These are phyloP conservation scores for Coccomyxa sp. DNA, from an alignment of 139 green algal species.

Conservation along the genomic window DNA sequence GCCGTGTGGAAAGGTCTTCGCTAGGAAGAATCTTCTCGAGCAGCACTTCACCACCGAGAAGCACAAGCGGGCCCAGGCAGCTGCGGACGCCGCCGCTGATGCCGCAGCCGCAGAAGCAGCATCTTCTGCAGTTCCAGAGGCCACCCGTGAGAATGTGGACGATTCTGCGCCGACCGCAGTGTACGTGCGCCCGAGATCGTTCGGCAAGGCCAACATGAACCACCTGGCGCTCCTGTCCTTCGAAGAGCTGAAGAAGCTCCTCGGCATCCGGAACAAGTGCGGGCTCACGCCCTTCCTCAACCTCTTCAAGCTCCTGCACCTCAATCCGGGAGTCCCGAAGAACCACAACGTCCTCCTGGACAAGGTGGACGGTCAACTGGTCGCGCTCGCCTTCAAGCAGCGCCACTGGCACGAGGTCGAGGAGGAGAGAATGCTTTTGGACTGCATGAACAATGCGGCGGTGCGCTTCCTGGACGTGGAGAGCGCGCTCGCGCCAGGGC, in stretches of 20 bases:
- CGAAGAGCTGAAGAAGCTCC: background rate
- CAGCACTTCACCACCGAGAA: background rate
- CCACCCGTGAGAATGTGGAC: background rate
- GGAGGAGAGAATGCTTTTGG: background rate
- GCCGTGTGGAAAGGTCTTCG: background rate
- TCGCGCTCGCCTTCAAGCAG: background rate
- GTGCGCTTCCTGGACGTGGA: background rate
- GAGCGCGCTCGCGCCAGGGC: background rate
- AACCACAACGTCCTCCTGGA: background rate
- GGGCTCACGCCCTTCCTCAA: background rate
- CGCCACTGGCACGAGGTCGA: background rate
- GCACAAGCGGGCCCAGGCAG: background rate
- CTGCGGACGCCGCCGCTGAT: background rate
- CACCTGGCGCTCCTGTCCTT: background rate
- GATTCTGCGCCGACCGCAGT: background rate
- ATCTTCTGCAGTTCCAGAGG: background rate
- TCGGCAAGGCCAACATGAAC: background rate
- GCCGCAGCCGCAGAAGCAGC: background rate
- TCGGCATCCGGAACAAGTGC: background rate
- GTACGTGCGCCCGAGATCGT: background rate
- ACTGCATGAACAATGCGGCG: background rate
- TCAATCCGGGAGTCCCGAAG: background rate
- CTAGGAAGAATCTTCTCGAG: conserved; percentile 1
- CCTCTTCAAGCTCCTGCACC: background rate
- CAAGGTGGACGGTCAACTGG: background rate